Evolutionary conservation across 1,139 yeast genomes (phyloP).

Genomic region (Scheffersomyces parashehatae): DNA sequence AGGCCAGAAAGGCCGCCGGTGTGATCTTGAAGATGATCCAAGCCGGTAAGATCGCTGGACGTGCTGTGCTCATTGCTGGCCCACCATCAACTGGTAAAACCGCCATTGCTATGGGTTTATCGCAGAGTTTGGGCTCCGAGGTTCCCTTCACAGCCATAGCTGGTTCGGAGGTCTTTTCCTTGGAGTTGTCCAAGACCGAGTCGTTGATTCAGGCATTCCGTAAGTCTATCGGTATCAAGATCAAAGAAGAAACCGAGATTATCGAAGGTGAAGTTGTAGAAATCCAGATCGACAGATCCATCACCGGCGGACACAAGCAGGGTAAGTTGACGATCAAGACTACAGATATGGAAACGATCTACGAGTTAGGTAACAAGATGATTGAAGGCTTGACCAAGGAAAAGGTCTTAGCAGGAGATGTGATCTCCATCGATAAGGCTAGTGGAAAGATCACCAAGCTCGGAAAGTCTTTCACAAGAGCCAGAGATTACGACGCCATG

Average conservation of each 20-base stretch:
- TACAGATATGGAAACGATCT: conserved; percentile 98
- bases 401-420: conserved; percentile 96
- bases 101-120: conserved; percentile 96
- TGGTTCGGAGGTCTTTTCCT: conserved; percentile 89
- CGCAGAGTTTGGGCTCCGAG: conserved; percentile 84
- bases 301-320: conserved; percentile 97
- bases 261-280: conserved; percentile 99
- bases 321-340: conserved; percentile 97
- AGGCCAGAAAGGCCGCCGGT: conserved; percentile 96
- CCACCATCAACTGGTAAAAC: conserved; percentile 99
- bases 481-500: conserved; percentile 98
- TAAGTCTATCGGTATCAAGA: conserved; percentile 90
- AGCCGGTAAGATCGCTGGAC: conserved; percentile 93
- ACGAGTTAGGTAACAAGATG: conserved; percentile 96
- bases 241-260: conserved; percentile 94
- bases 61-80: conserved; percentile 94
- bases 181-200: conserved; percentile 92
- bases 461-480: conserved; percentile 93
- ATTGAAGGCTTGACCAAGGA: conserved; percentile 94
- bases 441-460: conserved; percentile 91
- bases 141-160: conserved; percentile 96
- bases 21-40: conserved; percentile 89
- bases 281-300: conserved; percentile 93
- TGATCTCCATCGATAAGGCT: conserved; percentile 92
- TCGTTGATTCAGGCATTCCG: conserved; percentile 95